These are phyloP conservation scores for Skeletonema tropicum DNA, from an alignment of 108 stramenopile genomes.

Conservation along the genomic window DNA sequence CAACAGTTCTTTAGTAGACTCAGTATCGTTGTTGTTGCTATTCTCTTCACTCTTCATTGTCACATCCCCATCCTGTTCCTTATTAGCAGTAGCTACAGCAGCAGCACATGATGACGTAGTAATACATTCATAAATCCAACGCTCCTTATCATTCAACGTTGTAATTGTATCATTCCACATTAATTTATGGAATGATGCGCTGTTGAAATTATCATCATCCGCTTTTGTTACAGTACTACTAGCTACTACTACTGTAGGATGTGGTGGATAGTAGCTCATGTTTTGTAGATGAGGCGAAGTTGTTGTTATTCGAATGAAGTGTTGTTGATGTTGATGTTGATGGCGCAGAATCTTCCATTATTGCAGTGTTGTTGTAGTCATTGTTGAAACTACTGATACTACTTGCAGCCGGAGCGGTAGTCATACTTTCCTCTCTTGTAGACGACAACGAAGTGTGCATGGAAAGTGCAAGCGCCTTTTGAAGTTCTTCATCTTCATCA, in stretches of 20 bases:
- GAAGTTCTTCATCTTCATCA: conserved; percentile 58
- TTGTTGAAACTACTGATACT: neutral
- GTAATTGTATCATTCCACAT: conserved; percentile 65
- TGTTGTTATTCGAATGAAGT: neutral
- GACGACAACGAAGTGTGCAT: too few relatives aligned
- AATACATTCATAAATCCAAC: conserved; percentile 71
- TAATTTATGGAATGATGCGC: conserved; percentile 18
- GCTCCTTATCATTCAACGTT: conserved; percentile 63
- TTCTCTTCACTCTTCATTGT: conserved; percentile 13
- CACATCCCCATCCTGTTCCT: conserved; percentile 13
- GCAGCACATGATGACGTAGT: neutral
- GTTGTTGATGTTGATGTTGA: neutral
- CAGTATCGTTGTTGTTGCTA: neutral
- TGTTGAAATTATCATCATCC: conserved; percentile 9
- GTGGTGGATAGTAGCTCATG: neutral
- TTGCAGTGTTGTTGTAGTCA: neutral
- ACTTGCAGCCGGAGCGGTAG: neutral
- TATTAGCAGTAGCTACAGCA: neutral
- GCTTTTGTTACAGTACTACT: neutral
- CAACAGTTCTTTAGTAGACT: neutral
- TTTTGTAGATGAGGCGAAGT: neutral
- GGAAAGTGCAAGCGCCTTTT: conserved; percentile 49
- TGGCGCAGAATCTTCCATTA: conserved; percentile 3
- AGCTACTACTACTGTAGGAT: neutral
- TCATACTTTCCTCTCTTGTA: too few relatives aligned